These are phyloP conservation scores for Vitis rupestris DNA, from an alignment of 164 flowering plant species.

Conservation along the genomic window DNA sequence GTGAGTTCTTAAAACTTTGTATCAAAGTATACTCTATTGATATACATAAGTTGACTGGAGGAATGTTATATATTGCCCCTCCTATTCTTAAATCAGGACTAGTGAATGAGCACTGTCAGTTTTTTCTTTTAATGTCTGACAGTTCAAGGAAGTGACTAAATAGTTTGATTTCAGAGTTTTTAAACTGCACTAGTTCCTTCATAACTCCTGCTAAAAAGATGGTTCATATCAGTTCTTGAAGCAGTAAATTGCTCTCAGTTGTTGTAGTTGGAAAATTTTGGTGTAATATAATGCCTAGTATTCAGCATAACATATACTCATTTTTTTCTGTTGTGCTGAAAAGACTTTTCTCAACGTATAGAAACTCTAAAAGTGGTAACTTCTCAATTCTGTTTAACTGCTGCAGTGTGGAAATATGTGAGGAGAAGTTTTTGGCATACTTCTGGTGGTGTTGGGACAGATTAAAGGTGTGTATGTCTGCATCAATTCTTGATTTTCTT, in stretches of 20 bases:
- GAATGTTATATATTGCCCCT: neutral
- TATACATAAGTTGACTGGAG: neutral
- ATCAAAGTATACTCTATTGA: neutral
- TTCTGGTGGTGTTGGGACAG: constrained; percentile 98
- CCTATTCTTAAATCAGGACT: too few relatives aligned
- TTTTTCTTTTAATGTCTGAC: too few relatives aligned
- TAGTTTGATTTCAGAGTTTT: too few relatives aligned
- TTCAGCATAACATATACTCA: neutral
- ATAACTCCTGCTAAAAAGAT: neutral
- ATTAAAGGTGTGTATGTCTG: constrained; percentile 56
- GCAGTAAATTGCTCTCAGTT: neutral
- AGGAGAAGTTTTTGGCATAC: constrained; percentile 87
- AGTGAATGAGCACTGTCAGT: too few relatives aligned
- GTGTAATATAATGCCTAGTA: neutral
- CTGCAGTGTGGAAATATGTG: constrained; percentile 74
- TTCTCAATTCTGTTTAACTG: constrained; percentile 7
- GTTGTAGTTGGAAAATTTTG: neutral
- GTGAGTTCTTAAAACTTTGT: constrained; percentile 42
- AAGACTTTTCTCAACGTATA: neutral
- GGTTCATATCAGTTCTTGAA: neutral
- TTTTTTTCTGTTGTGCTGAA: neutral
- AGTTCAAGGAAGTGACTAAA: too few relatives aligned
- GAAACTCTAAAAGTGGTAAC: neutral
- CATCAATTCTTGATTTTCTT: neutral
- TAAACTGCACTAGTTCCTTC: neutral